Evolutionary conservation across 441 rosid genomes (phyloP).

Genomic region (Pelargonium myrrhifolium): DNA sequence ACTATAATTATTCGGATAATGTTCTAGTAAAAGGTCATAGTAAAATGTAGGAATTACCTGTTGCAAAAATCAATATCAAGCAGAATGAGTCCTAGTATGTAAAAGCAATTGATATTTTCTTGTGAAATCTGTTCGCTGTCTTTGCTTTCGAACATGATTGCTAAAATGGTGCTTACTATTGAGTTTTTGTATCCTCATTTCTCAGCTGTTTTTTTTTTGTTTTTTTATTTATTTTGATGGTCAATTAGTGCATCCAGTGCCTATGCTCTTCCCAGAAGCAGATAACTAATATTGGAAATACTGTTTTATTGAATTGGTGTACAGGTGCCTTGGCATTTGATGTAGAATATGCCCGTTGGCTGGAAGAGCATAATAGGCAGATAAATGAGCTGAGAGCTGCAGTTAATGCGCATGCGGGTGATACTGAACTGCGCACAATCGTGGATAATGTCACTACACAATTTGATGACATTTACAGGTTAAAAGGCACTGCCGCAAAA

Average conservation of each 20-base stretch:
- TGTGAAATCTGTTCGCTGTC: not conserved
- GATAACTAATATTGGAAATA: constrained; percentile 4
- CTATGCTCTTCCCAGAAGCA: not conserved
- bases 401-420: constrained; percentile 80
- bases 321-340: constrained; percentile 85
- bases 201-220: not conserved
- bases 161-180: not conserved
- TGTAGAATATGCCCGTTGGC: constrained; percentile 77
- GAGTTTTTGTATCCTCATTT: not conserved
- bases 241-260: not conserved
- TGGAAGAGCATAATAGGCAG: constrained; percentile 67
- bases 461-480: constrained; percentile 64
- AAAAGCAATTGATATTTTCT: too few species aligned
- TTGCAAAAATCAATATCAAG: not conserved
- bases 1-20: not conserved
- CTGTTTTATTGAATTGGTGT: constrained; percentile 12
- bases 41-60: not conserved
- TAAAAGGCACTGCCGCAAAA: constrained; percentile 72
- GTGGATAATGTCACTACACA: constrained; percentile 57
- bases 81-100: not conserved
- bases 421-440: constrained; percentile 63
- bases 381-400: constrained; percentile 74
- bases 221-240: constrained; percentile 8
- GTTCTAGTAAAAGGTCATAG: not conserved
- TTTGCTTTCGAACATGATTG: not conserved